These are phyloP conservation scores for Onygenales sp. DNA, from an alignment of 2,329 filamentous ascomycete species.

Conservation along the genomic window DNA sequence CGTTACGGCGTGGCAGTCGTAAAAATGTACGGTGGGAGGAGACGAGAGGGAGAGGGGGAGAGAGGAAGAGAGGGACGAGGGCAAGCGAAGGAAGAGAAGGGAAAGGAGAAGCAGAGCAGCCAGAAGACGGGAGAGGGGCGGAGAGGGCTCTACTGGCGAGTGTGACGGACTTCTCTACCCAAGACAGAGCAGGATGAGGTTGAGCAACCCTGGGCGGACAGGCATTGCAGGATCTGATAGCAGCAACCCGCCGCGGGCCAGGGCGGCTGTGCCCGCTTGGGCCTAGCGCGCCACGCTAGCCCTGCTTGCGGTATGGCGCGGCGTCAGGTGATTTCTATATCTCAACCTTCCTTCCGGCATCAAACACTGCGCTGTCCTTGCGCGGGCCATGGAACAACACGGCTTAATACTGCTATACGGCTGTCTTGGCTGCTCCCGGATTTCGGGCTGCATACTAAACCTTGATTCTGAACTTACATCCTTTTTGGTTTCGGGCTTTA, in stretches of 20 bases:
- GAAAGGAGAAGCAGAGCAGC: slow-evolving; percentile 3
- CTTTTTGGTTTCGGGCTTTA: too few relatives aligned
- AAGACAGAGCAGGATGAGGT: not conserved
- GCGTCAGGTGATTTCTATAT: slow-evolving; percentile 3
- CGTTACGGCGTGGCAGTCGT: slow-evolving; percentile 27
- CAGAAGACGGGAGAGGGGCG: not conserved
- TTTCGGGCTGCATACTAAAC: too few relatives aligned
- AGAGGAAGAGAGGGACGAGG: slow-evolving; percentile 6
- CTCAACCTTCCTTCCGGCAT: not conserved
- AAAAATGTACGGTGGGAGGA: slow-evolving; percentile 16
- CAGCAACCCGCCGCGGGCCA: not conserved
- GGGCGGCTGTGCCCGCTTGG: not conserved
- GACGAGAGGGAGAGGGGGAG: slow-evolving; percentile 9
- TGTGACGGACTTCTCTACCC: not conserved
- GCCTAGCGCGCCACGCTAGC: not conserved
- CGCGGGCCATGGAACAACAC: too few relatives aligned
- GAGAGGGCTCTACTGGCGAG: not conserved
- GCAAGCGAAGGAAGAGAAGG: slow-evolving; percentile 6
- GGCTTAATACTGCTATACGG: too few relatives aligned
- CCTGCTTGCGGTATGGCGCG: not conserved
- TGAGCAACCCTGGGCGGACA: not conserved
- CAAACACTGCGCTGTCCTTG: too few relatives aligned
- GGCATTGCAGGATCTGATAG: slow-evolving; percentile 6
- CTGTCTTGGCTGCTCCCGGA: too few relatives aligned
- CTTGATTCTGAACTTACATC: too few relatives aligned